Evolutionary conservation across 2,329 filamentous ascomycete genomes (phyloP), one percentile per base, ranked within the genome.

Genomic region (Cladophialophora chaetospira): DNA sequence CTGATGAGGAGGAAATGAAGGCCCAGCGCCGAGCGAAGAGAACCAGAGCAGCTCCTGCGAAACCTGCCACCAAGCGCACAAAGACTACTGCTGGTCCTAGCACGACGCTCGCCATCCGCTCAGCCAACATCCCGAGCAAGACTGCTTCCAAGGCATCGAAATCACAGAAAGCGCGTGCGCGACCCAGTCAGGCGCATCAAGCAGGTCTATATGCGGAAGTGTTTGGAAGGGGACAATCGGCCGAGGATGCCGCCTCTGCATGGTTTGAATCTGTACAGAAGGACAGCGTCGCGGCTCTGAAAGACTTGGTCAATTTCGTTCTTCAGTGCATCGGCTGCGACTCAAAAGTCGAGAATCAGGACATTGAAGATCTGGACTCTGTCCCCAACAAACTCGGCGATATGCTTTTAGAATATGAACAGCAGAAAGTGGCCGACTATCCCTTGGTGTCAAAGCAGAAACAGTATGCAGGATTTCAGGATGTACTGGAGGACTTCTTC

Each of bases 351-450:
- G 88, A 87, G 8, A 82, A 84, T 35, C 86, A 94, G 69, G 91
- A 97, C 70, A 89, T 97, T 62, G 85, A 87, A 63, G 93, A 99
- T 70, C 85, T 91, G 5, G 94, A 99, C 70, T 91, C 94, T 68
- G 89, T 88, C 45, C 84, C 89, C 15, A 86, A 85, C 68, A 86
- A 86, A 68, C 77, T 99, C 43, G 79, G 82, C 19, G 92, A 97
- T 66, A 79, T 99, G n/a, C 90, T 97, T 72, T 87, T 89, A 60
- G 85, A 92, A 60, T 96, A 92, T 69, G 88, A 94, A 72, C 85
- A 87, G 78, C 82, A 88, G 80, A 85, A 88, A 70, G 87, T 93
- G 47, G 88, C 88, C 28, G 94, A 97, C 46, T 99, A 99, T 68
- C 94, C 94, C 35, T 82, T 99, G 42, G 88, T 96, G 57, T 88